phyloP scores from a whole-genome alignment of 768 basidiomycete genomes.

The Auricularia heimuer region DNA sequence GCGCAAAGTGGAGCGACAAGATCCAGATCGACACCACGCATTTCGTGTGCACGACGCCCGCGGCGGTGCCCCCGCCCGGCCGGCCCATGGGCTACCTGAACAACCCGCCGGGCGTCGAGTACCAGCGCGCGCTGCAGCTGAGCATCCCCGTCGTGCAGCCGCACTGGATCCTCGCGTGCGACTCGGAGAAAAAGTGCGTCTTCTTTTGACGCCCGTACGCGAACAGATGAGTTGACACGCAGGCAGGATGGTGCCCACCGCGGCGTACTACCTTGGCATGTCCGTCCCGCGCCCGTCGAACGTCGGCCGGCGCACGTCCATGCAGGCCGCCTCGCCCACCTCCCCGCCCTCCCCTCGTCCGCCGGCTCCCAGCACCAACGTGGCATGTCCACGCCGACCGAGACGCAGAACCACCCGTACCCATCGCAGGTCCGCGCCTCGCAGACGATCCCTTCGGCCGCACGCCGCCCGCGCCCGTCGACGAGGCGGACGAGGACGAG shows the following conservation, averaged over 20 bases:
- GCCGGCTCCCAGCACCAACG: slow-evolving; percentile 30
- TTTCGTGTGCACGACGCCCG: slow-evolving; percentile 91
- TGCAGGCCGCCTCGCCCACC: slow-evolving; percentile 44
- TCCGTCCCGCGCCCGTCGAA: slow-evolving; percentile 31
- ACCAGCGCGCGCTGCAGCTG: slow-evolving; percentile 88
- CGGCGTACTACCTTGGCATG: slow-evolving; percentile 69
- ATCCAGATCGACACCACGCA: slow-evolving; percentile 98
- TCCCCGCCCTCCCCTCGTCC: slow-evolving; percentile 16
- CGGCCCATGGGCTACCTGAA: slow-evolving; percentile 46
- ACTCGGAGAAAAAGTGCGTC: slow-evolving; percentile 69
- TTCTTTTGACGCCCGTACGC: background rate
- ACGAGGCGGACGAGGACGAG: slow-evolving; percentile 12
- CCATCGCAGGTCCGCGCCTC: background rate
- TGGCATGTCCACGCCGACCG: background rate
- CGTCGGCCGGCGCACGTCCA: slow-evolving; percentile 57
- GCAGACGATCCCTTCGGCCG: background rate
- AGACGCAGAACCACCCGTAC: slow-evolving; percentile 2
- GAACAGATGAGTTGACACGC: background rate
- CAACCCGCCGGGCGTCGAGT: slow-evolving; percentile 70
- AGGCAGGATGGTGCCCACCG: slow-evolving; percentile 79
- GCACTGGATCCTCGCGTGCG: slow-evolving; percentile 88
- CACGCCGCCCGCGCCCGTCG: slow-evolving; percentile 7
- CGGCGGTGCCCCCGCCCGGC: slow-evolving; percentile 24
- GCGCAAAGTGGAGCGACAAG: slow-evolving; percentile 80
- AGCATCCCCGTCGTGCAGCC: slow-evolving; percentile 94